Base-by-base conservation (phyloP, 257 asterid genomes). In the Petrea volubilis region DNA sequence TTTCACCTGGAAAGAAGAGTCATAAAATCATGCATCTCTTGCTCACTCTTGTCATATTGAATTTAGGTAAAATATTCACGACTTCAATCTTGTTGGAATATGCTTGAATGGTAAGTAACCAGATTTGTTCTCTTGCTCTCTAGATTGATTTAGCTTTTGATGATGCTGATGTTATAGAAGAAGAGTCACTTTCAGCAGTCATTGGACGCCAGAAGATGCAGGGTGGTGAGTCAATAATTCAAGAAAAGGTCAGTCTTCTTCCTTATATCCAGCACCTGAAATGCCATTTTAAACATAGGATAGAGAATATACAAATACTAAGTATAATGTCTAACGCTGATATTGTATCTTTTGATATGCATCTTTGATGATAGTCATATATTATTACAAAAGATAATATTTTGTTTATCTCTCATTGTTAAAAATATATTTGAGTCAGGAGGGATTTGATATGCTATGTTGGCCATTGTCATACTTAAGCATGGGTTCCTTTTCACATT, bases 81-180 rank as follows among this genome's bases (percentile, higher is more conserved):
- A 33, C 38, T 4, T 60, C 25, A 60, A 41, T 58, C 20, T 62
- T 3, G n/a, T 18, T 50, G 49, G 49, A 52, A 70, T 40, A 25
- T 56, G 46, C 73, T 68, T 63, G 52, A 59, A 27, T 58, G 49
- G 71, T 47, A 31, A 53, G 40, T 79, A 27, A 59, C 66, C 50
- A 47, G 20, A 59, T 64, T 74, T 56, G 27, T 55, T 66, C 43
- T 40, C 78, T 25, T 17, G 40, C n/a, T 80, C 43, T 33, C 50
- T 74, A 84, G 96, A 80, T 90, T 76, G 86, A 90, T 77, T 23
- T 87, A 44, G 90, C 89, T 57, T 85, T 90, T 72, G 72, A 80
- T 70, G 92, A 87, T 84, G 96, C 95, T 77, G 92, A 90, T 78
- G 76, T 80, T 74, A 69, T 90, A 70, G 95, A 90, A 75, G 86